Evolutionary conservation across 176 grass and related monocot genomes (phyloP), one percentile per base, ranked within the genome.

Genomic region (Oryza glumipatula): DNA sequence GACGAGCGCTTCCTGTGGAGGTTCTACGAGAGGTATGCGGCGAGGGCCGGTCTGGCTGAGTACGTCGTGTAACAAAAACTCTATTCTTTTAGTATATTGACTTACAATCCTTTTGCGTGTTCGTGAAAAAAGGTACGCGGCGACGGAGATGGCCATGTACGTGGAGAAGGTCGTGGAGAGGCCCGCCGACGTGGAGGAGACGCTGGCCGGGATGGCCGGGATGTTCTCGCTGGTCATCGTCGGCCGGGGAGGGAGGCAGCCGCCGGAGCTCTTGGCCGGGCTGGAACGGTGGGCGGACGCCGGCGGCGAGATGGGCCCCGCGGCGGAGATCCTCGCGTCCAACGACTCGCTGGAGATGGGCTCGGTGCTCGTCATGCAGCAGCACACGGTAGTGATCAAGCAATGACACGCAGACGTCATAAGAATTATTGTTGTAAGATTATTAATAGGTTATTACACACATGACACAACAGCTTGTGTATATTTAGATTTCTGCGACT

Each of bases 151-250:
- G 33, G 78, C 88, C 23, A 90, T 86, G 88, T 90, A 90, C 73
- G 88, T 90, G 78, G 88, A 86, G 88, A 90, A 90, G 83, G 36
- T 90, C 67, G 88, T 90, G 83, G 83, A 82, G 88, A 73, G 44
- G 67, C 83, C 88, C 0, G 23, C 78, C 0, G 88, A 90, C 73
- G 88, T 90, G 54, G 88, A 86, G 56, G 88, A 86, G 78, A 86
- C 83, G 67, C 78, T 86, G 67, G 58, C 77, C 7, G 83, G 73
- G 13, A 86, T 90, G 88, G 73, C 88, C 3, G 88, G 88, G 45
- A 90, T 90, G 88, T 90, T 90, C 79, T 86, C 88, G 21, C 79
- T 90, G 14, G 88, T 90, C 33, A 45, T 90, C 66, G 83, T 86
- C 17, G 83, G 88, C 3, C 73, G 83, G 3, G 88, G 73, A 19